These are phyloP conservation scores for Fomitopsis schrenkii DNA, from an alignment of 1,284 basidiomycete genomes.

Conservation along the genomic window DNA sequence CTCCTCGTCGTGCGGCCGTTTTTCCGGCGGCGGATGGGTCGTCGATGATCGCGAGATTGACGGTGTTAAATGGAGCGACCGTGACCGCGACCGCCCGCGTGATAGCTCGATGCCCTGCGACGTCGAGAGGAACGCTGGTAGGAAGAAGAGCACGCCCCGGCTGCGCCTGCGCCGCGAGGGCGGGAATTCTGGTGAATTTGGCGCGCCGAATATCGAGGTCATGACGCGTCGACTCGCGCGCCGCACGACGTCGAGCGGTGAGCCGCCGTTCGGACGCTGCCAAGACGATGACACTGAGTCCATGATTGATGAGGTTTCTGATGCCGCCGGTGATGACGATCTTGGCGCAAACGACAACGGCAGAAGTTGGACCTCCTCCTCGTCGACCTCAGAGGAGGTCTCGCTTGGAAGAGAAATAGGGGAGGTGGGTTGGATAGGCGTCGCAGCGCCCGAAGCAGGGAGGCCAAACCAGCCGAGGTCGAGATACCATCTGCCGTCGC, in stretches of 20 bases:
- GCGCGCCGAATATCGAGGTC: constrained; percentile 39
- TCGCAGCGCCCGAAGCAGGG: constrained; percentile 42
- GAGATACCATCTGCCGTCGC: constrained; percentile 67
- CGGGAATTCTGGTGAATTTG: constrained; percentile 36
- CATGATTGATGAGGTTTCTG: constrained; percentile 39
- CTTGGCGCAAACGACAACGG: constrained; percentile 59
- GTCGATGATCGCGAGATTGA: constrained; percentile 10
- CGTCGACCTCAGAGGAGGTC: constrained; percentile 38
- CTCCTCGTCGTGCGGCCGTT: constrained; percentile 30
- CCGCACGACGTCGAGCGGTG: constrained; percentile 41
- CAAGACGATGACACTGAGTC: constrained; percentile 31
- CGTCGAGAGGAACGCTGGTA: constrained; percentile 73
- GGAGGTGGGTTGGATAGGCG: constrained; percentile 43
- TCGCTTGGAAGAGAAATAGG: constrained; percentile 32
- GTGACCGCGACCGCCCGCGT: constrained; percentile 26
- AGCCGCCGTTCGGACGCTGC: constrained; percentile 11
- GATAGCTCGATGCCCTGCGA: constrained; percentile 44
- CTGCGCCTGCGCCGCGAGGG: constrained; percentile 41
- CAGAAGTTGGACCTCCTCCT: constrained; percentile 52
- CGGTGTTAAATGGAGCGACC: constrained; percentile 9
- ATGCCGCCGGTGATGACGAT: constrained; percentile 50
- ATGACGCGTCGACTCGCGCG: constrained; percentile 53
- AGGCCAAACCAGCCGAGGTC: constrained; percentile 60
- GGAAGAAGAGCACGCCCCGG: constrained; percentile 72
- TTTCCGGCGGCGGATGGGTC: constrained; percentile 29